Percentiles rank a stretch among this genome's conserved stretches.
phyloP scores from a whole-genome alignment of 257 asterid genomes.

The Solanum sejunctum region DNA sequence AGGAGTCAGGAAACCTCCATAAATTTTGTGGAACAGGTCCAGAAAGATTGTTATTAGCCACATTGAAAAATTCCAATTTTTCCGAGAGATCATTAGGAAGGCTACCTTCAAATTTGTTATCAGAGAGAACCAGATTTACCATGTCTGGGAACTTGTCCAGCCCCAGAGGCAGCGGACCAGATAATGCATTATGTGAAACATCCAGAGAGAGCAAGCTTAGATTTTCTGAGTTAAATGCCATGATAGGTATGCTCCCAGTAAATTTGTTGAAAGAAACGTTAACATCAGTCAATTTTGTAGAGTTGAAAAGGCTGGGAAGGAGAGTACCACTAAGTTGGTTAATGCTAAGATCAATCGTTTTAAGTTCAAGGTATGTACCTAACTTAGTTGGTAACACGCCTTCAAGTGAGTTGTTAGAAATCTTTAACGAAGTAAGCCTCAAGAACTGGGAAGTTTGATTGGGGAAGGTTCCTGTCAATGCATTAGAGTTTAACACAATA shows the following conservation, averaged over 20 bases:
- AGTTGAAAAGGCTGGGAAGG: constrained; percentile 50
- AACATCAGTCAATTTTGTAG: constrained; percentile 28
- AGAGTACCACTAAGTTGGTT: constrained; percentile 47
- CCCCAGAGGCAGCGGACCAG: constrained; percentile 43
- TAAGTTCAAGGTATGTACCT: constrained; percentile 51
- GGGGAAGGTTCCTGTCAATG: constrained; percentile 42
- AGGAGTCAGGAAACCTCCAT: constrained; percentile 59
- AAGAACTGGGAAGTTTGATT: constrained; percentile 54
- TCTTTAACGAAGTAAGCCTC: constrained; percentile 61
- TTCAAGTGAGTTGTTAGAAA: constrained; percentile 72
- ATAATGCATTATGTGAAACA: constrained; percentile 56
- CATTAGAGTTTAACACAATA: constrained; percentile 60
- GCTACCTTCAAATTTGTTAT: constrained; percentile 54
- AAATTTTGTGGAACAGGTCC: constrained; percentile 62
- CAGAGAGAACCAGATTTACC: constrained; percentile 46
- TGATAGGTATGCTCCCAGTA: constrained; percentile 39
- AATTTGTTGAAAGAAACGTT: constrained; percentile 63
- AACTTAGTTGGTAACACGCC: constrained; percentile 48
- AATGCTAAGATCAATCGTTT: constrained; percentile 48
- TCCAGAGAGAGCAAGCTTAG: constrained; percentile 35
- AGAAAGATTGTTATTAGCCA: constrained; percentile 66
- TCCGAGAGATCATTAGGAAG: constrained; percentile 52
- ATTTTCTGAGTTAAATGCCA: constrained; percentile 12
- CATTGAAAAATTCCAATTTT: constrained; percentile 35
- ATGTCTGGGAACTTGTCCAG: constrained; percentile 36